Conservation (phyloP, 2,329 filamentous ascomycete species). For the Hymenoscyphus repandus region DNA sequence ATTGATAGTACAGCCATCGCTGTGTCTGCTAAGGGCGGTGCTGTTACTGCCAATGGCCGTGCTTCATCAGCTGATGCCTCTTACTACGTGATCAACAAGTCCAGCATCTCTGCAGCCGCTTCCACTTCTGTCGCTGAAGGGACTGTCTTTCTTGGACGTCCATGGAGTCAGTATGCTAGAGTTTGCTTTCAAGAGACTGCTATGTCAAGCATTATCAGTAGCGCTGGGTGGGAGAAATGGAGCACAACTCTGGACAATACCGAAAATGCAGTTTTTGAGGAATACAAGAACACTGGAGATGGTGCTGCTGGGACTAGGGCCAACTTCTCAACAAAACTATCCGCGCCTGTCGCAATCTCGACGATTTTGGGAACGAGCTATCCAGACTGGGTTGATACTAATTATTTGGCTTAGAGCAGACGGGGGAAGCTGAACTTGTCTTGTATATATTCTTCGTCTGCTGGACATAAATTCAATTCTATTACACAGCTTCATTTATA, state of each 20-base stretch:
- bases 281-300: conserved; percentile 47
- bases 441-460: conserved; percentile 8
- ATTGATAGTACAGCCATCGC: conserved; percentile 45
- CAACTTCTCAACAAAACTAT: conserved; percentile 39
- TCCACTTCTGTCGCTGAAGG: conserved; percentile 35
- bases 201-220: conserved; percentile 45
- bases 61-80: conserved; percentile 34
- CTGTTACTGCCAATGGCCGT: conserved; percentile 43
- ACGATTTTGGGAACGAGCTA: conserved; percentile 42
- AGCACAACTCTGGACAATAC: conserved; percentile 37
- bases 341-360: conserved; percentile 37
- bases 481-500: no score
- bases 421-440: background rate
- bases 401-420: conserved; percentile 31
- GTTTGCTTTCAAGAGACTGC: conserved; percentile 45
- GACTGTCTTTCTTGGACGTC: conserved; percentile 46
- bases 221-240: conserved; percentile 48
- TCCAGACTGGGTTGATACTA: conserved; percentile 38
- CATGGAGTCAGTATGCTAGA: conserved; percentile 46
- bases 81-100: conserved; percentile 53
- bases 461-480: no score
- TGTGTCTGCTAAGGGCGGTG: conserved; percentile 39
- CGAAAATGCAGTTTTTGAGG: conserved; percentile 44
- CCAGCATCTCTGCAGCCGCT: conserved; percentile 38
- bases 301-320: conserved; percentile 45